Evolutionary conservation across 257 asterid species (phyloP), one percentile per base, ranked within the genome.

Genomic region (Solanum lycopersicoides): DNA sequence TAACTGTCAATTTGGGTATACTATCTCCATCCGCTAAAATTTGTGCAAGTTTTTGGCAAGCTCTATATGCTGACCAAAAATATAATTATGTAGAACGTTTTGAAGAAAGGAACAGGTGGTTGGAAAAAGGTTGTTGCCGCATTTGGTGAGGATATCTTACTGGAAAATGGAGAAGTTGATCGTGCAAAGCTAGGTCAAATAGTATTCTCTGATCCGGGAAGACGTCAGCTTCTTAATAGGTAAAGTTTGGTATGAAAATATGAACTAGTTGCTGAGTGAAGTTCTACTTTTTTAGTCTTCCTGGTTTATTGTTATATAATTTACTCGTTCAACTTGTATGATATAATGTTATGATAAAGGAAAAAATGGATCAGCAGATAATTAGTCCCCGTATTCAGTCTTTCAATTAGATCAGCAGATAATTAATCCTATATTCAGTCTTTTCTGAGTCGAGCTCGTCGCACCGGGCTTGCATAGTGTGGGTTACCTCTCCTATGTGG

Each of bases 151-250:
- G 98, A 96, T 23, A 94, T 96, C 83, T 91, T 97, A 91, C 93
- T 89, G 76, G 91, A 92, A 30, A 86, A 89, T 73, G 98, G 98
- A 83, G 99, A 94, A 90, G 96, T 97, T 63, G 98, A 97, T 93
- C 96, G 99, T 3, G 93, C 93, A 21, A 95, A 94, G 88, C 91
- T 97, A 8, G 98, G 99, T 59, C 95, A 93, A 84, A 92, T 93
- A 28, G 98, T 97, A 30, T 96, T 97, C 85, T 91, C 91, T 82
- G 93, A 95, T 90, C 93, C 92, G 8, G 94, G 91, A 88, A 94
- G 91, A 89, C 97, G 98, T 23, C 97, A 96, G 89, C 97, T 96
- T 86, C 98, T 97, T 77, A 96, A 96, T 86, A 92, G 98, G 99
- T 96, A 89, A 15, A n/a, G 69, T 10, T 60, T 53, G 63, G 63